Evolutionary conservation across 306 rosid genomes (phyloP), one percentile per base, ranked within the genome.

Genomic region (Castanea crenata): DNA sequence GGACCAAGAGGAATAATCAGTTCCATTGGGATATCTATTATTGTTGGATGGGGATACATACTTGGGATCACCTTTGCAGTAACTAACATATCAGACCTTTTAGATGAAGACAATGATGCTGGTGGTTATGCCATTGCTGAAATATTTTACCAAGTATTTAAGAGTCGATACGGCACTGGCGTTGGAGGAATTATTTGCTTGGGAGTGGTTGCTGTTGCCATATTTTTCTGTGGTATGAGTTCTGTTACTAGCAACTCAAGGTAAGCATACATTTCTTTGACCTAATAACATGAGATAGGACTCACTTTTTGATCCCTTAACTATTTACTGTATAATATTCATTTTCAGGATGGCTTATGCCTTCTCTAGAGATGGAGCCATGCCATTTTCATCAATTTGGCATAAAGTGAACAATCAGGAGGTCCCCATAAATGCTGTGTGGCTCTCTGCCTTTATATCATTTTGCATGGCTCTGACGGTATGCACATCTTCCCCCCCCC

Each of bases 1-100:
- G 99, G 99, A 52, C 99, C 99, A 67, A 95, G 81, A 81, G 98
- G 99, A 89, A 95, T 95, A 77, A 91, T 95, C 79, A 95, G 97
- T 56, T 85, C 99, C 31, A 94, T 95, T 51, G 99, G 93, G 76
- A 85, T 95, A 88, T 95, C 98, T 29, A 35, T 95, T 81, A 74
- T 91, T 76, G 99, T 90, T 76, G 99, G 99, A 81, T 92, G 92
- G 86, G 93, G 87, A 63, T 95, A 92, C 84, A 92, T 95, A 77
- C 86, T 95, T 23, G 99, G 99, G 71, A 90, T 95, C 85, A 91
- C 97, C 80, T 92, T 92, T 76, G 94, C 98, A 21, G 95, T 90
- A 49, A 90, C 93, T 38, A 77, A 90, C 82, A 92, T 92, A 76
- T 87, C 87, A 19, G 69, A 77, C 89, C 97, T 95, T 80, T 87